A percentile compares a stretch with the other conserved stretches of the same genome.
These are phyloP conservation scores for Solidago caesia DNA, from an alignment of 129 eudicot species.

Conservation along the genomic window DNA sequence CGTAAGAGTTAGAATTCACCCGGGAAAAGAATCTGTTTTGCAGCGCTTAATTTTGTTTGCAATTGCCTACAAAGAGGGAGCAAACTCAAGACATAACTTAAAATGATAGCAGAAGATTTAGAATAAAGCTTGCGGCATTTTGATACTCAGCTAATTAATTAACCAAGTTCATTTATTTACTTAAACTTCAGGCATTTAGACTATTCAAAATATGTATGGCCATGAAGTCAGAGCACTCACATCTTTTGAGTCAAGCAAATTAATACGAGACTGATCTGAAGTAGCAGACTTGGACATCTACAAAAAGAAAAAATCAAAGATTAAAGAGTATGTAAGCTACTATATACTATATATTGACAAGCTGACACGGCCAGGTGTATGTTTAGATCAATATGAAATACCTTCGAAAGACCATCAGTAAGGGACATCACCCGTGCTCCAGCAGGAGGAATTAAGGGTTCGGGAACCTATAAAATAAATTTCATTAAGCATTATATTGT, in stretches of 20 bases:
- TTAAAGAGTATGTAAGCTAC: not conserved
- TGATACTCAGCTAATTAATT: not conserved
- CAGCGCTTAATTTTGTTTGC: slow-evolving; percentile 96
- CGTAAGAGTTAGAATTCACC: slow-evolving; percentile 46
- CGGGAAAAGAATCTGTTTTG: slow-evolving; percentile 91
- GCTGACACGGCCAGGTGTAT: not conserved
- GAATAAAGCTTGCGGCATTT: not conserved
- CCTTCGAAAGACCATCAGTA: slow-evolving; percentile 97
- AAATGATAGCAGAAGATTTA: not conserved
- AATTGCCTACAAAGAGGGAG: slow-evolving; percentile 53
- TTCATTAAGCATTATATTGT: not conserved
- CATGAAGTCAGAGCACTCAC: slow-evolving; percentile 49
- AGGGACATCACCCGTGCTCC: slow-evolving; percentile 99
- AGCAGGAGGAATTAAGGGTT: slow-evolving; percentile 96
- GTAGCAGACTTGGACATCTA: slow-evolving; percentile 99
- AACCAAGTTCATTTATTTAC: not conserved
- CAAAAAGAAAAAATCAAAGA: slow-evolving; percentile 23
- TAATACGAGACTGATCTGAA: slow-evolving; percentile 93
- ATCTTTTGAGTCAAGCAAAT: slow-evolving; percentile 91
- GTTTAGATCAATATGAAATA: slow-evolving; percentile 23
- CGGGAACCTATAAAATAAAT: slow-evolving; percentile 67
- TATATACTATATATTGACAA: not conserved
- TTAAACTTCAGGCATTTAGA: not conserved
- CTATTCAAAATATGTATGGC: not conserved
- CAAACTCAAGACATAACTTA: not conserved